Base-by-base conservation (phyloP, 2,329 filamentous ascomycete species). In the Botrytis cinerea region DNA sequence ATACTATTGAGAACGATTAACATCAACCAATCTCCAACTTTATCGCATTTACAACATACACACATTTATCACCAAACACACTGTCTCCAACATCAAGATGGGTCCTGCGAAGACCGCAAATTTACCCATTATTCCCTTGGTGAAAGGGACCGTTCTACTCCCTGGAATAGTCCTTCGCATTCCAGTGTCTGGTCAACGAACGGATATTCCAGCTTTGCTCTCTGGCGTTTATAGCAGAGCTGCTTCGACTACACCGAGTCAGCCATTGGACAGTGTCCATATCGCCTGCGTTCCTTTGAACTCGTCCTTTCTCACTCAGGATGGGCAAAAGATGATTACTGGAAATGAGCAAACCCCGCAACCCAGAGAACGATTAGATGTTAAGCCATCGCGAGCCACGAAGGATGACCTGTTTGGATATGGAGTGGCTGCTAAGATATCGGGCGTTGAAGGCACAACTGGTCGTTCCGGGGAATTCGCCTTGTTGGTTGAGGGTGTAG, bases 281-380 rank as follows among this genome's bases (percentile, higher is more conserved):
- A 91, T 98, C 77, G 94, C 92, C 71, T 98, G 95, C 82, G 90
- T 98, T 72, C 96, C 96, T 32, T 86, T 98, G 74, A 91, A 87
- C 76, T 96, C 93, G 68, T 91, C 91, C 6, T 87, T 91, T 38
- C 86, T 97, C 40, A 91, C 90, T 73, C 86, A 87, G 43, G 90
- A 93, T 79, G 94, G 94, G 62, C 91, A 95, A 82, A 88, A 90
- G 73, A 86, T 97, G 76, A 88, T 97, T 72, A 89, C 92, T 71
- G 87, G 90, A 80, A 88, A 87, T 57, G 87, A 88, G 38, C 84
- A 85, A 59, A 85, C 54, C n/a, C 70, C 73, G 22, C 77, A 74
- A 48, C 72, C 77, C 4, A 77, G 76, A 71, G 77, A 79, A 51
- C 75, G 76, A 35, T 73, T 74, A 62, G 85, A 87, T 45, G 84